A percentile compares a stretch with the other conserved stretches of the same genome.
Conservation (phyloP, 2,329 filamentous ascomycete genomes). For the Fusarium liriodendri region DNA sequence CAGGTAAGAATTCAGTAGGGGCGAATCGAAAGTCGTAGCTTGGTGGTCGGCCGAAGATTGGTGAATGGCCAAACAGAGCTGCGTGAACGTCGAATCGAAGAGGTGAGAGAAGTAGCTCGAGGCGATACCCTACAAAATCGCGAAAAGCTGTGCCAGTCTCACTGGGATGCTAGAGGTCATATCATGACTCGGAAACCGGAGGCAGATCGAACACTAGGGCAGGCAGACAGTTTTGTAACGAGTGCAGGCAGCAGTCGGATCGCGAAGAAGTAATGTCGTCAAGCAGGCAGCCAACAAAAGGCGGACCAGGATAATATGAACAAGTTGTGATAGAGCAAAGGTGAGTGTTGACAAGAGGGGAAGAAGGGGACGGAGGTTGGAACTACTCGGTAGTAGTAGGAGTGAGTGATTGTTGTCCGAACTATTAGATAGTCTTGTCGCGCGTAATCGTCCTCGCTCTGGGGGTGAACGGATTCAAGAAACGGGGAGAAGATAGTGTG, state of each 20-base stretch:
- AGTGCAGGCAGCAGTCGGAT: conserved; percentile 32
- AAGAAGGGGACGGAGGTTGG: conserved; percentile 23
- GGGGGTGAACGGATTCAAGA: conserved; percentile 36
- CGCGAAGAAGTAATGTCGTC: conserved; percentile 19
- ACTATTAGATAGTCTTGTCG: conserved; percentile 7
- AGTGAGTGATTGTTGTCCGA: conserved; percentile 25
- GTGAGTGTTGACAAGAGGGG: conserved; percentile 4
- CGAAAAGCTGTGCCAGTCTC: conserved; percentile 43
- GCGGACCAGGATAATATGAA: conserved; percentile 9
- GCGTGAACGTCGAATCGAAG: conserved; percentile 22
- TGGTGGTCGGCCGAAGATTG: conserved; percentile 18
- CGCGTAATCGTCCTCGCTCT: conserved; percentile 30
- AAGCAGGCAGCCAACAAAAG: conserved; percentile 33
- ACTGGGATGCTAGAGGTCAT: conserved; percentile 41
- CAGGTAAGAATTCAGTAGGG: conserved; percentile 18
- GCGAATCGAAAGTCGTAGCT: conserved; percentile 12
- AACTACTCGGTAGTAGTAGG: conserved; percentile 29
- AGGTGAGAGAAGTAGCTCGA: conserved; percentile 31
- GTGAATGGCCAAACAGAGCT: conserved; percentile 12
- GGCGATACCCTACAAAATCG: conserved; percentile 41
- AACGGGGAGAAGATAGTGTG: conserved; percentile 32
- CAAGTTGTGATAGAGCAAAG: conserved; percentile 14
- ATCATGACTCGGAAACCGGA: conserved; percentile 44
- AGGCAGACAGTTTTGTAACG: conserved; percentile 28
- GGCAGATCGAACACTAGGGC: conserved; percentile 28